Evolutionary conservation across 2,329 filamentous ascomycete genomes (phyloP), one percentile per base, ranked within the genome.

Genomic region (Polychaeton citri): DNA sequence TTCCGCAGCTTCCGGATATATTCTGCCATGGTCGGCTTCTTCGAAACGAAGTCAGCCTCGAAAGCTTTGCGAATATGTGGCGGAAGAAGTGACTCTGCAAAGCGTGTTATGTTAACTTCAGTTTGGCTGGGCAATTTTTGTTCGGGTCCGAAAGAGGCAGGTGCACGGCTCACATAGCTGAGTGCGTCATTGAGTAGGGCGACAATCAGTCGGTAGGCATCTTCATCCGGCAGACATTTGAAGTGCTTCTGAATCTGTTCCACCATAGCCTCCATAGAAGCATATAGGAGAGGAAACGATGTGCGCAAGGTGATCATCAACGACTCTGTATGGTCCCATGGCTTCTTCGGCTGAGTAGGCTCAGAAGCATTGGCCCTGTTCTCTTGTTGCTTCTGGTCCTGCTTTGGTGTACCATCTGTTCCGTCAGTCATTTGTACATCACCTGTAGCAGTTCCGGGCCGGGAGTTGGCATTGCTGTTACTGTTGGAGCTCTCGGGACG

Each of bases 211-310:
- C 90, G 75, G 60, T 96, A 96, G 2, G 90, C 92, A 63, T 99
- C 90, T 58, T 99, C 90, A 51, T 99, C 90, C 0, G 88, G 88
- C 10, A 88, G 88, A 51, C 90, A 96, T 63, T 98, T 98, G 73
- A 98, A 98, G 61, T 96, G 81, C 68, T 96, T 96, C 59, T 90
- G 82, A 40, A 98, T 94, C 61, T 96, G 88, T 55, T 98, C 90
- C 19, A 96, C 87, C 86, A 96, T 98, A 0, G 88, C 94, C 64
- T 99, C 90, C 90, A 99, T 96, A 0, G 88, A 95, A 30, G 96
- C 66, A 7, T 92, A 90, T 48, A 99, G 72, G 13, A 99, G 71
- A 17, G 90, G 90, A 68, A 96, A 98, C 0, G 88, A 87, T 5
- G 90, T 96, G 68, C 98, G 96, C 36, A 98, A 76, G 19, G 86